Percentiles rank a stretch among this genome's conserved stretches.
Conservation (phyloP, 306 rosid species). For the Urtica urens region DNA sequence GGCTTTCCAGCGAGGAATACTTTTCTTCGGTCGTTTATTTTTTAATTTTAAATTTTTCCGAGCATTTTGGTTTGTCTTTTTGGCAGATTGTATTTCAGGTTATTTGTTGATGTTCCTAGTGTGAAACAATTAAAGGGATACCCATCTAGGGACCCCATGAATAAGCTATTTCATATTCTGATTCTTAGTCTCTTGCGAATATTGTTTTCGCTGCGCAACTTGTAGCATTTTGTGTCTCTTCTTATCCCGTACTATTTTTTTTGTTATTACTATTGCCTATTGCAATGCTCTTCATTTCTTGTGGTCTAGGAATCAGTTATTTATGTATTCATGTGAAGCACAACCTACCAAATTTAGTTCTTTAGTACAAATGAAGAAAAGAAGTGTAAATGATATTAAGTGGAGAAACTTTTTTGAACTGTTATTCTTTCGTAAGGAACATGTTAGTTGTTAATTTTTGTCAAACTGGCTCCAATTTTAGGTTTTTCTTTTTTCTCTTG, state of each 20-base stretch:
- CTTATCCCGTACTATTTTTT: background rate
- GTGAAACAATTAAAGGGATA: slow-evolving; percentile 65
- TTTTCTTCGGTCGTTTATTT: slow-evolving; percentile 29
- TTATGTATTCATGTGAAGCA: too few species aligned
- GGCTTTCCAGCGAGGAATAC: slow-evolving; percentile 49
- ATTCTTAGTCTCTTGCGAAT: slow-evolving; percentile 29
- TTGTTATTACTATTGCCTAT: slow-evolving; percentile 9
- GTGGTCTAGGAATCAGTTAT: too few species aligned
- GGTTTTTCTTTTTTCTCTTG: too few species aligned
- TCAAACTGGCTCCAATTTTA: too few species aligned
- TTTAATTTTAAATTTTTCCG: slow-evolving; percentile 24
- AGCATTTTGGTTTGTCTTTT: slow-evolving; percentile 42
- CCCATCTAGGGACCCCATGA: slow-evolving; percentile 63
- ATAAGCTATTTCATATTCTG: slow-evolving; percentile 50
- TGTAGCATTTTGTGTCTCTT: slow-evolving; percentile 10
- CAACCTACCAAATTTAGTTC: too few species aligned
- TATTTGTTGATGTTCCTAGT: slow-evolving; percentile 48
- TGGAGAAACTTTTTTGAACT: too few species aligned
- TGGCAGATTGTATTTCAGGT: slow-evolving; percentile 53
- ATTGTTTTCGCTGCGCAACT: slow-evolving; percentile 27
- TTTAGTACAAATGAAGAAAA: too few species aligned
- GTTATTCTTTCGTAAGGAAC: too few species aligned
- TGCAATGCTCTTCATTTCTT: background rate
- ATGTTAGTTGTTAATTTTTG: too few species aligned
- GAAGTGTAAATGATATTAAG: too few species aligned